Base-by-base conservation (phyloP, 306 rosid species). In the Dryas drummondii region DNA sequence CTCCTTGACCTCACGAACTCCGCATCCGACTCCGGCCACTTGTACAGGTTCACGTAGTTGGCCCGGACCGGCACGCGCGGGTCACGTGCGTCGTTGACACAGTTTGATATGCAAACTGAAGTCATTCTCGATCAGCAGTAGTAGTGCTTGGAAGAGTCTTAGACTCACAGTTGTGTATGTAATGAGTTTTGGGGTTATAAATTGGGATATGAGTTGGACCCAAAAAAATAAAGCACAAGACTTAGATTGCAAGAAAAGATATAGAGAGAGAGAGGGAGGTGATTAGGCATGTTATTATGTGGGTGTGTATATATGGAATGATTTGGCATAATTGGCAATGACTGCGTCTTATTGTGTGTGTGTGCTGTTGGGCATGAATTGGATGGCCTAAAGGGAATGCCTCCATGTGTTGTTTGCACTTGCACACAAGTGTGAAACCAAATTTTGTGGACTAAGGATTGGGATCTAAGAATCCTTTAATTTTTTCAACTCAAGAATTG, bases 11-110 rank as follows among this genome's bases (percentile, higher is more conserved):
- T 78, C 74, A 87, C 92, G 19, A 91, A 88, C 91, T 93, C 98
- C 2, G 90, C 91, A 0, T 91, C 97, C 0, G 96, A 91, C 54
- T 94, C 98, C 4, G 94, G 93, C 97, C 96, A 91, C 76, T 88
- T 90, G 87, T 88, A 86, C 9, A 94, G 93, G 80, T 90, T 89
- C 49, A 90, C 78, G 62, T 94, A 94, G 1, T 90, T 81, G 5
- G 94, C 96, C 5, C 98, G 85, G 16, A 88, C 87, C 1, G 91
- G 93, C 70, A 87, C 81, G 15, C 87, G 88, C 1, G 97, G 85
- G 67, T 86, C 96, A 62, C 84, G 87, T 66, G 89, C 86, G 85
- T 88, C 90, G 75, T 66, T 79, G 15, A 93, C 76, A 17, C 98
- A 93, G 26, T 85, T 87, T 4, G 97, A 86, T 79, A 91, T 83